Evolutionary conservation across 2,329 filamentous ascomycete species (phyloP).

Genomic region (Fusarium albosuccineum): DNA sequence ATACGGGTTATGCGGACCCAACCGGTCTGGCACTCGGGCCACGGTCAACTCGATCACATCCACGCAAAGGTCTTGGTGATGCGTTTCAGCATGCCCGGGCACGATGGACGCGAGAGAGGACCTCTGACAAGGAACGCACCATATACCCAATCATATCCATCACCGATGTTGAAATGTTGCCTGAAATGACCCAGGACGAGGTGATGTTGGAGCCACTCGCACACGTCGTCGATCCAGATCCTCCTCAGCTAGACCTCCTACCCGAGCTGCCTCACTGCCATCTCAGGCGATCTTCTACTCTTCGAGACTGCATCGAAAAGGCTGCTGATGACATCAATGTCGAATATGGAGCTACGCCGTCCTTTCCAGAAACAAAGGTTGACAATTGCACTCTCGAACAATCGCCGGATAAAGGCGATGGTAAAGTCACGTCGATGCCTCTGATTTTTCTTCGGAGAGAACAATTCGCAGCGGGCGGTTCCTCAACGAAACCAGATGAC

Average conservation of each 20-base stretch:
- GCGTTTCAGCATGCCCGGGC: constrained; percentile 47
- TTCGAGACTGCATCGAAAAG: constrained; percentile 48
- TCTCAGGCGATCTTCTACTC: constrained; percentile 46
- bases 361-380: neutral
- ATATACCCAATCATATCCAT: neutral
- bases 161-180: neutral
- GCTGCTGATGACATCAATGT: constrained; percentile 48
- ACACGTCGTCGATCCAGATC: constrained; percentile 12
- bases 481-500: neutral
- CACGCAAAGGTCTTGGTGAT: constrained; percentile 48
- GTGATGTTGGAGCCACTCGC: neutral
- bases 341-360: constrained; percentile 41
- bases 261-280: constrained; percentile 42
- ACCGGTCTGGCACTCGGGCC: constrained; percentile 1
- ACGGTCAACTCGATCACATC: constrained; percentile 5
- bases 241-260: constrained; percentile 49
- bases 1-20: constrained; percentile 9
- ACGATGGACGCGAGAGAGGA: constrained; percentile 45
- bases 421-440: constrained; percentile 7
- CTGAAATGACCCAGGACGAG: neutral
- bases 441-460: constrained; percentile 25
- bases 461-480: constrained; percentile 10
- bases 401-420: neutral
- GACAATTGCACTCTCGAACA: neutral
- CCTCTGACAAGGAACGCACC: neutral